Base-by-base conservation (phyloP, 2,329 filamentous ascomycete genomes). In the Xylariaceae sp. region DNA sequence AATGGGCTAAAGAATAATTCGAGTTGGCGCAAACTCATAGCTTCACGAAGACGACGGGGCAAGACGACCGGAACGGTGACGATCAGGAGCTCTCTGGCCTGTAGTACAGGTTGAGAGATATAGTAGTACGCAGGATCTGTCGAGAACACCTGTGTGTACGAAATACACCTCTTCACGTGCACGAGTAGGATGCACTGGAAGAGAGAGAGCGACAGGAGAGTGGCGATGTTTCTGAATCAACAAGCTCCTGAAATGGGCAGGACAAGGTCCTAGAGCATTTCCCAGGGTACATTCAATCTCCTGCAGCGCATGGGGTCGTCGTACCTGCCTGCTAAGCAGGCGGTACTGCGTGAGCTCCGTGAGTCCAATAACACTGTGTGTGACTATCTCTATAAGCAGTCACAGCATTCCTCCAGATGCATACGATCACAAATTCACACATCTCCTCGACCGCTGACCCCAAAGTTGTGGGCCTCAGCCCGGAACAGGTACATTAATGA, bases 1-100 rank as follows among this genome's bases (percentile, higher is more conserved):
- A 67, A 56, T 66, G 69, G 62, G 66, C 67, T 50, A 59, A 58
- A 37, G 39, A 17, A 54, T 50, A 34, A 48, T 8, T 18, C 45
- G 23, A 35, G 15, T 62, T 48, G 55, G 61, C 53, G 52, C 49
- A 60, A n/a, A 45, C 52, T 59, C 58, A 62, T 62, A 15, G 57
- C 42, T 53, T 64, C 42, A 4, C 30, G 50, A 50, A n/a, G 35
- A 51, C 13, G 48, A 50, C 11, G 48, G 18, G 47, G 51, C n/a
- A 47, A 35, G 49, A n/a, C 13, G 57, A 35, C 37, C 17, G 10
- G 15, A 48, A 23, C 17, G 37, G 37, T 42, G 44, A 51, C 17
- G 35, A 39, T 51, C 6, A 42, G 48, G 30, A 23, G 34, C 15
- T 47, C 48, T 47, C 15, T 18, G 35, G 18, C 53, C 50, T n/a